Evolutionary conservation across 2,329 filamentous ascomycete genomes (phyloP).

Genomic region (Beauveria sp.): DNA sequence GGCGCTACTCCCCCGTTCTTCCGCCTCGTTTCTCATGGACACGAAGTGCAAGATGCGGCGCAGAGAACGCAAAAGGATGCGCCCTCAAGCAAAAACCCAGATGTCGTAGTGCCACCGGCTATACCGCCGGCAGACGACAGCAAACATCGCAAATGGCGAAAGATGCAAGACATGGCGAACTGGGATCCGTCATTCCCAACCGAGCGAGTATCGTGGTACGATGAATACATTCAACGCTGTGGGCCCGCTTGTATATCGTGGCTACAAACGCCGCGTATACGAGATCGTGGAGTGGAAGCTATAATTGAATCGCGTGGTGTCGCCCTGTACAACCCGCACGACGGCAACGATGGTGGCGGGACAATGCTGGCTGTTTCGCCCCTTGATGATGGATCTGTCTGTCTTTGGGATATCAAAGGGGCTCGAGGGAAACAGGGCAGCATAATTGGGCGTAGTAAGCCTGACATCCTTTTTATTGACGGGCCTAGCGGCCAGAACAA

Average conservation of each 20-base stretch:
- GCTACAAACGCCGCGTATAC: slow-evolving; percentile 56
- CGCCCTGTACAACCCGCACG: slow-evolving; percentile 52
- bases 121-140: slow-evolving; percentile 21
- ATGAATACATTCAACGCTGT: slow-evolving; percentile 79
- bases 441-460: slow-evolving; percentile 56
- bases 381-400: slow-evolving; percentile 80
- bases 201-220: slow-evolving; percentile 76
- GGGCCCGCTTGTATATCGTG: slow-evolving; percentile 68
- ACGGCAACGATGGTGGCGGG: slow-evolving; percentile 37
- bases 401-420: slow-evolving; percentile 70
- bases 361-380: slow-evolving; percentile 61
- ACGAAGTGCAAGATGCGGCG: background rate
- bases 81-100: background rate
- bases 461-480: slow-evolving; percentile 59
- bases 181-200: slow-evolving; percentile 74
- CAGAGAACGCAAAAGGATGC: background rate
- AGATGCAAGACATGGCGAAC: slow-evolving; percentile 55
- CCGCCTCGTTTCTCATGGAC: background rate
- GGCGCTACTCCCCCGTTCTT: background rate
- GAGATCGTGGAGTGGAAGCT: slow-evolving; percentile 34
- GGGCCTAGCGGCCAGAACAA: slow-evolving; percentile 37
- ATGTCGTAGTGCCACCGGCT: slow-evolving; percentile 30
- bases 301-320: slow-evolving; percentile 64
- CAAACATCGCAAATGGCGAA: slow-evolving; percentile 16
- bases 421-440: slow-evolving; percentile 48